A percentile compares a stretch with the other conserved stretches of the same genome.
Evolutionary conservation across 2,329 filamentous ascomycete genomes (phyloP).

Genomic region (Fonsecaea erecta): DNA sequence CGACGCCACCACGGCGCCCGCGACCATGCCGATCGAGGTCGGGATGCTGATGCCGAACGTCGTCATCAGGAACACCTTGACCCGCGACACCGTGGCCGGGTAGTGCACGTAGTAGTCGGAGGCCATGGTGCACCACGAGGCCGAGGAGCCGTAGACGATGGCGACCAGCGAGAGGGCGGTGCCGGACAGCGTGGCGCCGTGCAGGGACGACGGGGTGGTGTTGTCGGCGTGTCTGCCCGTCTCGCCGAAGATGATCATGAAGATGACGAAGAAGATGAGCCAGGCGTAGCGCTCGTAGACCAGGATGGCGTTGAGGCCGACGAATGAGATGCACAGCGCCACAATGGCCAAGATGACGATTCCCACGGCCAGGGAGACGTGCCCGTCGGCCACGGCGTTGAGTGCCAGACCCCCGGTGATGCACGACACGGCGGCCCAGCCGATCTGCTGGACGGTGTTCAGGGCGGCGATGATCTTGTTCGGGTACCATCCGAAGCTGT

Average conservation of each 20-base stretch:
- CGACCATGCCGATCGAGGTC: slow-evolving; percentile 56
- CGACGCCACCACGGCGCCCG: slow-evolving; percentile 52
- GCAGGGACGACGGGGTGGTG: slow-evolving; percentile 43
- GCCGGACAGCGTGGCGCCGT: slow-evolving; percentile 44
- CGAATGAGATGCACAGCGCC: slow-evolving; percentile 38
- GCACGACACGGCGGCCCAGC: slow-evolving; percentile 42
- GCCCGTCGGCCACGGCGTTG: slow-evolving; percentile 43
- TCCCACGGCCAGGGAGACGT: slow-evolving; percentile 40
- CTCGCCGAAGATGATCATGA: slow-evolving; percentile 57
- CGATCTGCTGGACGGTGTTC: slow-evolving; percentile 39
- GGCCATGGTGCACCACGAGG: slow-evolving; percentile 38
- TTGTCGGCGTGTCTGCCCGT: slow-evolving; percentile 50
- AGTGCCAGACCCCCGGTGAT: slow-evolving; percentile 44
- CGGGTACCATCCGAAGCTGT: slow-evolving; percentile 41
- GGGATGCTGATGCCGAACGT: slow-evolving; percentile 55
- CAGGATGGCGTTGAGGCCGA: slow-evolving; percentile 40
- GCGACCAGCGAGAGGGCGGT: slow-evolving; percentile 33
- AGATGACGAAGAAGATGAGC: slow-evolving; percentile 44
- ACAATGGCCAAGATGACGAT: slow-evolving; percentile 42
- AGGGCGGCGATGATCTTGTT: slow-evolving; percentile 40
- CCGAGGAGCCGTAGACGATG: slow-evolving; percentile 34
- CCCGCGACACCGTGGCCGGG: slow-evolving; percentile 29
- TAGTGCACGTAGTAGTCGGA: slow-evolving; percentile 39
- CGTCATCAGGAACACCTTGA: slow-evolving; percentile 51
- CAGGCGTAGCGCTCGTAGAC: slow-evolving; percentile 43